Evolutionary conservation across 176 grass and related monocot species (phyloP).

Genomic region (Pontederia crassipes): DNA sequence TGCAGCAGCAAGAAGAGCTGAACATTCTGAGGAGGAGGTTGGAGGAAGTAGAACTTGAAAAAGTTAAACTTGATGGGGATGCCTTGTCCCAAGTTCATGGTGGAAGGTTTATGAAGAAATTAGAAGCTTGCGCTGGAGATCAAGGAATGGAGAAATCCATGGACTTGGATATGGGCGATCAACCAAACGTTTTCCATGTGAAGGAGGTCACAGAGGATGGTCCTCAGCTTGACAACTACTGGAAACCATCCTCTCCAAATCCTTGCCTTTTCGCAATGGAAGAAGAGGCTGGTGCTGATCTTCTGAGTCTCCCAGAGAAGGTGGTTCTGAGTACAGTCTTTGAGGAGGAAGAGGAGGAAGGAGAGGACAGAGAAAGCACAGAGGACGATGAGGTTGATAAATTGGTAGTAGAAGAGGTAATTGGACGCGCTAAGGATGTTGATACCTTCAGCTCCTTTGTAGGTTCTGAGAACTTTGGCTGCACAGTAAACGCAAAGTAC

Average conservation of each 20-base stretch:
- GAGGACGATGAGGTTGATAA: constrained; percentile 50
- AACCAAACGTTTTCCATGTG: constrained; percentile 37
- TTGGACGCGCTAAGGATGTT: background rate
- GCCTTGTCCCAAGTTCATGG: constrained; percentile 31
- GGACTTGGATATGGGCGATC: constrained; percentile 78
- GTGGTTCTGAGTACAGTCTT: constrained; percentile 55
- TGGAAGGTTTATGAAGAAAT: constrained; percentile 33
- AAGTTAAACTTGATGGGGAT: constrained; percentile 8
- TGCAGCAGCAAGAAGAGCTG: constrained; percentile 48
- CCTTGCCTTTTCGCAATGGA: constrained; percentile 12
- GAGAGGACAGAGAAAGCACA: constrained; percentile 23
- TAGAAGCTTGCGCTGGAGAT: constrained; percentile 45
- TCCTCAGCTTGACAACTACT: constrained; percentile 19
- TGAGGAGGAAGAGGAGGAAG: constrained; percentile 50
- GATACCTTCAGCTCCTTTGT: constrained; percentile 1
- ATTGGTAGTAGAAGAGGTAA: constrained; percentile 62
- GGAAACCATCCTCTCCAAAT: constrained; percentile 12
- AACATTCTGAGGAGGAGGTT: constrained; percentile 33
- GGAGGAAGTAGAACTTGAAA: constrained; percentile 47
- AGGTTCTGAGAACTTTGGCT: background rate
- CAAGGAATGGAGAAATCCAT: constrained; percentile 76
- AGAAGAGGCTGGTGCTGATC: constrained; percentile 29
- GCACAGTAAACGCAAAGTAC: background rate
- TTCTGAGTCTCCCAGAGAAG: constrained; percentile 50
- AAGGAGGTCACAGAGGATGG: constrained; percentile 73